A percentile compares a stretch with the other conserved stretches of the same genome.
Conservation (phyloP, 2,329 filamentous ascomycete genomes). For the Coleophoma cylindrospora region DNA sequence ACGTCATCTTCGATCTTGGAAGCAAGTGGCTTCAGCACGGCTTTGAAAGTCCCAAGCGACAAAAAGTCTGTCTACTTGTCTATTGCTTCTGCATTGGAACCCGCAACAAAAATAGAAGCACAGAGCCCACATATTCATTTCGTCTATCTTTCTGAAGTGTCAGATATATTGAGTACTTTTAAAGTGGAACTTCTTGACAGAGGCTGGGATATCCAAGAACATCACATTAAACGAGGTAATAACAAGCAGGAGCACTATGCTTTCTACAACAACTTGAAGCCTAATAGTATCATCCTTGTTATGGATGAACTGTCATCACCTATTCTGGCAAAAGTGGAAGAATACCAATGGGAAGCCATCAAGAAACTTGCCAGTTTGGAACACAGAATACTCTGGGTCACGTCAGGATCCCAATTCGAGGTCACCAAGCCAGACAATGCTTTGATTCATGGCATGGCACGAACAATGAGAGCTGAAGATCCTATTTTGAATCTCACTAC, state of each 20-base stretch:
- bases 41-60: neutral
- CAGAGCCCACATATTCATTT: neutral
- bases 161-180: neutral
- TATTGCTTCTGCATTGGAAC: neutral
- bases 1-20: neutral
- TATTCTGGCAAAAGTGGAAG: slow-evolving; percentile 1
- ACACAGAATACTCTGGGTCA: slow-evolving; percentile 7
- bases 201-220: neutral
- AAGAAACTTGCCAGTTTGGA: slow-evolving; percentile 3
- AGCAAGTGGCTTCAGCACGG: neutral
- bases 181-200: neutral
- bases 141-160: neutral
- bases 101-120: neutral
- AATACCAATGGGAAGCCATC: slow-evolving; percentile 8
- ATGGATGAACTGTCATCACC: slow-evolving; percentile 9
- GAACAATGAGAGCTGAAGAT: slow-evolving; percentile 4
- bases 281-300: slow-evolving; percentile 6
- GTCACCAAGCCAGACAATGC: slow-evolving; percentile 1
- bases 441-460: slow-evolving; percentile 5
- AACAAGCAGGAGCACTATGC: neutral
- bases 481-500: slow-evolving; percentile 5
- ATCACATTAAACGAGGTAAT: neutral
- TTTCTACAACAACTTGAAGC: neutral
- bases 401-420: slow-evolving; percentile 1
- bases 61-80: neutral